Base-by-base conservation (phyloP, 2,329 filamentous ascomycete species). In the Helotiales sp. region DNA sequence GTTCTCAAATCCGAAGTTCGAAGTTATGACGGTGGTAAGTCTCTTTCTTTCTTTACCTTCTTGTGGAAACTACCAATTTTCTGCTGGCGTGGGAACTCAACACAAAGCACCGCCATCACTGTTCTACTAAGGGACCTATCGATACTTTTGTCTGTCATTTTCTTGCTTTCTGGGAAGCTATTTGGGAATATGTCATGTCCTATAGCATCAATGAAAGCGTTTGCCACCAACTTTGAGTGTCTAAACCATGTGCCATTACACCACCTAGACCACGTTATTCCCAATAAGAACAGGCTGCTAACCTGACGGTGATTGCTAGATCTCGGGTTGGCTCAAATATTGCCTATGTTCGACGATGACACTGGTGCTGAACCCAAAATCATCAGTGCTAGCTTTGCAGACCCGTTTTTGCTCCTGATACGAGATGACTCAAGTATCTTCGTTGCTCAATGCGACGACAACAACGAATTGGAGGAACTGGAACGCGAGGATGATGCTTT, bases 261-360 rank as follows among this genome's bases (percentile, higher is more conserved):
- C 63, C 42, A 56, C 61, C 56, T 56, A 48, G 42, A 59, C 57
- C 51, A 54, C 27, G 9, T 30, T 17, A 24, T 15, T 30, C 38
- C 24, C 3, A 29, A 59, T 30, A 24, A 58, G 40, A 49, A 58
- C 44, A 33, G 17, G 49, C 34, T 57, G 62, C 54, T 63, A 42
- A 66, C 52, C 44, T 24, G 42, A 54, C 49, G 40, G 22, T 44
- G 55, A 40, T 55, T 59, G 65, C 54, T 68, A 91, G 91, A 96
- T 72, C 83, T 99, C 58, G 90, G 89, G 10, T 81, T 99, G 53
- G 87, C 88, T 46, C 93, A 98, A 69, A 98, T 99, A 54, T 82
- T 97, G 50, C 91, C 93, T 0, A 91, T 98, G 82, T 84, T 91
- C 61, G 95, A 98, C 67, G 95, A 96, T 67, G 90, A 95, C 63